A percentile compares a stretch with the other conserved stretches of the same genome.
These are phyloP conservation scores for Saturnispora saitoi DNA, from an alignment of 805 yeast genomes.

Conservation along the genomic window DNA sequence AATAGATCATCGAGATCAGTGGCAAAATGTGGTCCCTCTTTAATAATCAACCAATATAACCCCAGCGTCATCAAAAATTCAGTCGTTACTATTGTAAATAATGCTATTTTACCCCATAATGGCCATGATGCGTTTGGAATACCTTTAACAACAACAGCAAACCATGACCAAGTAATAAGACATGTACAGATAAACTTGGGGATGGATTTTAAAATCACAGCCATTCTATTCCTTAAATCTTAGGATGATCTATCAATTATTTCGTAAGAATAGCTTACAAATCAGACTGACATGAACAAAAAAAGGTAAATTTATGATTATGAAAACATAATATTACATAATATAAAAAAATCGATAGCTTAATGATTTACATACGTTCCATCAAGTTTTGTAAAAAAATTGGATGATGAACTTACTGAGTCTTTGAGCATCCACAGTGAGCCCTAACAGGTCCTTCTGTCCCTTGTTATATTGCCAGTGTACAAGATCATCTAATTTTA, in stretches of 20 bases:
- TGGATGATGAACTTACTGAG: neutral
- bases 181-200: slow-evolving; percentile 41
- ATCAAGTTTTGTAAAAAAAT: neutral
- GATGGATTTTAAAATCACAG: slow-evolving; percentile 27
- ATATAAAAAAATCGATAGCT: neutral
- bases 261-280: no score
- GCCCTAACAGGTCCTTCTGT: slow-evolving; percentile 14
- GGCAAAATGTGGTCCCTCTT: slow-evolving; percentile 35
- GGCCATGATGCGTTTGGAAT: slow-evolving; percentile 16
- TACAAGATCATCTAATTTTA: slow-evolving; percentile 65
- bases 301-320: neutral
- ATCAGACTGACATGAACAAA: no score
- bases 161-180: slow-evolving; percentile 41
- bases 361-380: no score
- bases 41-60: slow-evolving; percentile 46
- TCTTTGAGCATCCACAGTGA: neutral
- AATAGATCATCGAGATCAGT: slow-evolving; percentile 16
- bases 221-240: neutral
- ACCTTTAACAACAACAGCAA: slow-evolving; percentile 29
- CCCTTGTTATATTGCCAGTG: slow-evolving; percentile 19
- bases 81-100: slow-evolving; percentile 22
- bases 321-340: neutral
- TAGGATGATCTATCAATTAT: no score
- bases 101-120: slow-evolving; percentile 14
- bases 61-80: slow-evolving; percentile 34